phyloP scores from a whole-genome alignment of 2,329 filamentous ascomycete species.

The Meredithiella fracta region DNA sequence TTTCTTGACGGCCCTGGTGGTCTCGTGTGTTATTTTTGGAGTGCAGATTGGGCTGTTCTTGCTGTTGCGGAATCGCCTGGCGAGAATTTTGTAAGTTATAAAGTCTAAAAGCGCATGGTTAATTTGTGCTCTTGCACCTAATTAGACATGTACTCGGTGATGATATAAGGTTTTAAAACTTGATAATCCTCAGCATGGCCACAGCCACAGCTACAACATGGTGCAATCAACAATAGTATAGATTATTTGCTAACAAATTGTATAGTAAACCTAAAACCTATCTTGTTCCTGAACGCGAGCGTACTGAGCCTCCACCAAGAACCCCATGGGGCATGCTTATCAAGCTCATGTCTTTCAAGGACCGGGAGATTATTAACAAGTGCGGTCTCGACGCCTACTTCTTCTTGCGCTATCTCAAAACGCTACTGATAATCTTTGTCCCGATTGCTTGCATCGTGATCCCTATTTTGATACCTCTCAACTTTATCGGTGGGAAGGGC shows the following conservation, averaged over 20 bases:
- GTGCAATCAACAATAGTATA: no score
- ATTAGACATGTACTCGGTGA: background rate
- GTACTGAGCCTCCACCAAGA: constrained; percentile 55
- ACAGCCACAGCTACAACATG: no score
- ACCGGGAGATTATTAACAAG: constrained; percentile 79
- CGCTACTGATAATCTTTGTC: constrained; percentile 76
- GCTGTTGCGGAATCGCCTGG: constrained; percentile 59
- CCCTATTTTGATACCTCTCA: constrained; percentile 74
- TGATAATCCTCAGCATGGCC: background rate
- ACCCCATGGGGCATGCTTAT: constrained; percentile 35
- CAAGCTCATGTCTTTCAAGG: constrained; percentile 49
- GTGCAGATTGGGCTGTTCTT: constrained; percentile 55
- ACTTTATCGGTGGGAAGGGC: constrained; percentile 55
- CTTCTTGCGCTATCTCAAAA: constrained; percentile 71
- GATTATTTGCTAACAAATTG: background rate
- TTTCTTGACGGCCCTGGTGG: constrained; percentile 50
- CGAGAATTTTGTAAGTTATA: constrained; percentile 59
- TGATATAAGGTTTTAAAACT: background rate
- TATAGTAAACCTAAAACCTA: constrained; percentile 66
- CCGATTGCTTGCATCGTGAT: constrained; percentile 64
- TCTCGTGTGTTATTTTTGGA: constrained; percentile 45
- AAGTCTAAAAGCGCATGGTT: background rate
- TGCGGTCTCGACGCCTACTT: constrained; percentile 95
- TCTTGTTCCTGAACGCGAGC: constrained; percentile 69
- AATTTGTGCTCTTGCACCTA: background rate